phyloP scores from a whole-genome alignment of 2,329 filamentous ascomycete genomes.

The Fusarium anguioides region DNA sequence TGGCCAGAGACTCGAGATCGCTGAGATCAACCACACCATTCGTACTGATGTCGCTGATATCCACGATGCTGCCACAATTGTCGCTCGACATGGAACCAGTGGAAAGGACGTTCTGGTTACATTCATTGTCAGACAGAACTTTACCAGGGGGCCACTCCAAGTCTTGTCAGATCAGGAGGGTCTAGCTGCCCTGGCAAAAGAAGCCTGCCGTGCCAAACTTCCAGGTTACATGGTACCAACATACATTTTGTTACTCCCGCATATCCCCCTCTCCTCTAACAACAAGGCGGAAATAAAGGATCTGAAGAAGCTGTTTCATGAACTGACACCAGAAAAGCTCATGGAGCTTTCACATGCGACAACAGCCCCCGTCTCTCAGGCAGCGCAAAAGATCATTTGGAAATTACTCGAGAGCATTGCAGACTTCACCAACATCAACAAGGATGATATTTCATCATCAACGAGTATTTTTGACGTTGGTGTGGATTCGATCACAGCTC shows the following conservation, averaged over 20 bases:
- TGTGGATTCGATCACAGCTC: slow-evolving; percentile 86
- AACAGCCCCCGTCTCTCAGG: slow-evolving; percentile 44
- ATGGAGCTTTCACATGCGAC: slow-evolving; percentile 62
- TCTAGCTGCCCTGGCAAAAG: slow-evolving; percentile 61
- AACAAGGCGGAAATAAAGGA: slow-evolving; percentile 86
- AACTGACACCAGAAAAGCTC: slow-evolving; percentile 69
- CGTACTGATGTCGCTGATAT: slow-evolving; percentile 67
- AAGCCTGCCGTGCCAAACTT: slow-evolving; percentile 75
- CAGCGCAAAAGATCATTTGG: slow-evolving; percentile 53
- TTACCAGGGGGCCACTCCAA: slow-evolving; percentile 22
- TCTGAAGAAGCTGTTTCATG: slow-evolving; percentile 73
- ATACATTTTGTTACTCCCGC: slow-evolving; percentile 77
- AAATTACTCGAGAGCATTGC: slow-evolving; percentile 66
- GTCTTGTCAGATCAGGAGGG: slow-evolving; percentile 48
- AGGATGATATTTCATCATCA: slow-evolving; percentile 58
- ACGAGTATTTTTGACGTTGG: slow-evolving; percentile 87
- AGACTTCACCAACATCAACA: slow-evolving; percentile 60
- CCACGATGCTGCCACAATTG: slow-evolving; percentile 79
- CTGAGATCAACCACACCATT: slow-evolving; percentile 89
- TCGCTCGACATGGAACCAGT: slow-evolving; percentile 74
- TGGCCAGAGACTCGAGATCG: slow-evolving; percentile 88
- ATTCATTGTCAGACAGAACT: slow-evolving; percentile 64
- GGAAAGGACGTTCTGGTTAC: slow-evolving; percentile 86
- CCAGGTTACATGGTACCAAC: slow-evolving; percentile 93
- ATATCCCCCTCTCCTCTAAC: slow-evolving; percentile 84